Evolutionary conservation across 768 basidiomycete species (phyloP), one percentile per base, ranked within the genome.

Genomic region (Nevesoporus exiguus): DNA sequence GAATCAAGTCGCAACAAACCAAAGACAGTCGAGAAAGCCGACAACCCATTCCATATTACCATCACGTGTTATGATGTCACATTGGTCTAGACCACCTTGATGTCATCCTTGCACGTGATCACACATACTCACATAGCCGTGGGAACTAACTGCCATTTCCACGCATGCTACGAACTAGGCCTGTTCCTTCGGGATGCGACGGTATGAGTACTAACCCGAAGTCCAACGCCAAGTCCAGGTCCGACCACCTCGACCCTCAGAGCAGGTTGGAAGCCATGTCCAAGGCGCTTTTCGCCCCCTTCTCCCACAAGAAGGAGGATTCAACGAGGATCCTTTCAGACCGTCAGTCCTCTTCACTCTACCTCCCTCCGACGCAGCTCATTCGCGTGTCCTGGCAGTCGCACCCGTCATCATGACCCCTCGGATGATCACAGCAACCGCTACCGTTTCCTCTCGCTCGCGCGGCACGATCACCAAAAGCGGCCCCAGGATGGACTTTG

Each of bases 361-460:
- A 6, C 31, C 40, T 33, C 30, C 30, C 21, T 24, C 39, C 22
- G 27, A 49, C 19, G 30, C 15, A 10, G 9, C 21, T 31, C 40
- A 24, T 24, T 22, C 6, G 17, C 22, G 25, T 17, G 11, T 9
- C 36, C 85, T 46, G 0, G n/a, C 47, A 69, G 92, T 94, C 68
- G 91, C 91, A 14, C 91, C 91, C 13, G 85, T 86, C 56, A 90
- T 94, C 61, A 91, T 94, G 90, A 93, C 90, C 3, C 91, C 92
- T 22, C 78, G 84, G 52, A 86, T 93, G 82, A 81, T 92, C 56
- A 82, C 79, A 55, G 80, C 83, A 21, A 80, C 87, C 7, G 78
- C 87, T 3, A 84, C 84, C n/a, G 80, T 82, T 4, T 80, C 84
- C n/a, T 78, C 84, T 25, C 73, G 80, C 39, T 58, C 77, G 2